A percentile compares a stretch with the other conserved stretches of the same genome.
Conservation (phyloP, 1,284 basidiomycete species). For the Fomes fomentarius region DNA sequence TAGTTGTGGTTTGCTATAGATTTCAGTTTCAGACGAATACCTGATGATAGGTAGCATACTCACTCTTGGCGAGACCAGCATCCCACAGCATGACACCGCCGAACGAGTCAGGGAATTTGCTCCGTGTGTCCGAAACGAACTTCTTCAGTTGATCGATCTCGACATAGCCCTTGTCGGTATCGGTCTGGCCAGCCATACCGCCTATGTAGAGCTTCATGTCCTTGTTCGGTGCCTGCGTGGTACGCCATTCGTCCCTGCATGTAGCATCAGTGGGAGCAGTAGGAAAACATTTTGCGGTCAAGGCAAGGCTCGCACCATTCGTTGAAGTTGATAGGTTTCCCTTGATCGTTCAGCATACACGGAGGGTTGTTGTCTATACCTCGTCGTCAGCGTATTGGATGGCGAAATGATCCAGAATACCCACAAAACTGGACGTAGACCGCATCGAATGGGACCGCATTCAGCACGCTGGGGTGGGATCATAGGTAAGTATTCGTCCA, state of each 20-base stretch:
- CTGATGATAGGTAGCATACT: too few relatives aligned
- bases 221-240: constrained; percentile 37
- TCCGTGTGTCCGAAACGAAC: constrained; percentile 47
- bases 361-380: constrained; percentile 55
- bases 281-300: not conserved
- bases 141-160: constrained; percentile 45
- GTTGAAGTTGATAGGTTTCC: constrained; percentile 49
- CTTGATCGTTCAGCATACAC: constrained; percentile 50
- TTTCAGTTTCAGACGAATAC: too few relatives aligned
- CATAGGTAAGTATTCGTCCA: not conserved
- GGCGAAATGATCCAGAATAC: constrained; percentile 12
- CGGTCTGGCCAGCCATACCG: constrained; percentile 52
- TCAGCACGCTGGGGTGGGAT: constrained; percentile 41
- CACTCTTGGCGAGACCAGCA: too few relatives aligned
- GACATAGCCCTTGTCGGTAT: constrained; percentile 58
- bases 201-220: constrained; percentile 68
- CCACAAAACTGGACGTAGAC: constrained; percentile 64
- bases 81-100: too few relatives aligned
- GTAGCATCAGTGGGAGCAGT: too few relatives aligned
- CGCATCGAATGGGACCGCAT: constrained; percentile 60
- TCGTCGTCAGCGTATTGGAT: not conserved
- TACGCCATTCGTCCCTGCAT: constrained; percentile 65
- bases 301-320: constrained; percentile 42
- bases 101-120: constrained; percentile 45
- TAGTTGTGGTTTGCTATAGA: too few relatives aligned